phyloP scores from a whole-genome alignment of 1,284 basidiomycete genomes.

The Ceratobasidium sp. region DNA sequence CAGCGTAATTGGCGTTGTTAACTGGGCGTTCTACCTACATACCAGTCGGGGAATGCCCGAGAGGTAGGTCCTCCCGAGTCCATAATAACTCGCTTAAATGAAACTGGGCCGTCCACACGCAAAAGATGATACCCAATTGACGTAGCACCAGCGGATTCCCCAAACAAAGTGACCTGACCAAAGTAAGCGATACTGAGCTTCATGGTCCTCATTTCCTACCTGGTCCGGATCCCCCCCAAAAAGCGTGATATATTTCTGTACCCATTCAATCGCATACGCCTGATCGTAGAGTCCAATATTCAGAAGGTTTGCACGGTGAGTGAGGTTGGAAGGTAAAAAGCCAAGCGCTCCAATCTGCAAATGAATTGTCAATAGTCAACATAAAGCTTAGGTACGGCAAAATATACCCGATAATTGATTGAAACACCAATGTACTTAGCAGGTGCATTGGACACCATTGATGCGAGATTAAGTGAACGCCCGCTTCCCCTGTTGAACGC shows the following conservation, averaged over 20 bases:
- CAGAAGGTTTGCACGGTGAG: background rate
- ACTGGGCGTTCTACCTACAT: background rate
- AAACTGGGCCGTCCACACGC: background rate
- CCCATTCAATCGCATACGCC: conserved; percentile 6
- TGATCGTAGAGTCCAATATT: conserved; percentile 20
- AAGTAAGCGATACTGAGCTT: background rate
- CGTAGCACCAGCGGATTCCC: conserved; percentile 16
- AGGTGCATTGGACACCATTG: conserved; percentile 5
- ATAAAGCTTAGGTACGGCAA: too few species aligned
- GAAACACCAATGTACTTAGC: conserved; percentile 4
- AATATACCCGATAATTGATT: conserved; percentile 24
- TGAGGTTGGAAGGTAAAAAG: conserved; percentile 12
- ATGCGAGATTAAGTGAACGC: background rate
- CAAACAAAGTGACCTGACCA: conserved; percentile 5
- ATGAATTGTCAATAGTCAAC: too few species aligned
- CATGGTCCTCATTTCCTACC: too few species aligned
- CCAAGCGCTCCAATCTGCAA: conserved; percentile 7
- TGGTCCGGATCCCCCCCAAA: too few species aligned
- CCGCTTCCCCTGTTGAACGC: conserved; percentile 13
- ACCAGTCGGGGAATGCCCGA: conserved; percentile 19
- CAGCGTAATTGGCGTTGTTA: background rate
- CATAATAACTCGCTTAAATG: conserved; percentile 10
- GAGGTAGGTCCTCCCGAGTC: conserved; percentile 22
- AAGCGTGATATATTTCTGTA: conserved; percentile 2
- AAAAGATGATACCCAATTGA: conserved; percentile 16